Percentiles rank a stretch among this genome's conserved stretches.
These are phyloP conservation scores for Schizophyllum amplum DNA, from an alignment of 1,284 basidiomycete genomes.

Conservation along the genomic window DNA sequence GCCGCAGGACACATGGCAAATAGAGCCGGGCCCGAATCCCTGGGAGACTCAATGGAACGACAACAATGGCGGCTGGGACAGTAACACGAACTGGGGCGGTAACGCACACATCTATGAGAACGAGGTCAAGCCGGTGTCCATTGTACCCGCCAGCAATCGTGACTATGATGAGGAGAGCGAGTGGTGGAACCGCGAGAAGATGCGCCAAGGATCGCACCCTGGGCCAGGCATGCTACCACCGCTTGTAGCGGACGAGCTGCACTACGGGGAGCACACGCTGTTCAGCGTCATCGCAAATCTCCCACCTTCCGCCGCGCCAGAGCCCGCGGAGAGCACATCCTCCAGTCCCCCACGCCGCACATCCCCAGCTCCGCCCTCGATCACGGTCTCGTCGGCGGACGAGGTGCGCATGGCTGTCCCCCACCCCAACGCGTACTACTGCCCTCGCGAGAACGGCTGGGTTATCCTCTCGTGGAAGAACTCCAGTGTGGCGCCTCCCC, in stretches of 20 bases:
- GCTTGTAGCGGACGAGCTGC: slow-evolving; percentile 51
- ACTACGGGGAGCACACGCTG: slow-evolving; percentile 62
- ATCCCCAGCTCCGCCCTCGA: slow-evolving; percentile 18
- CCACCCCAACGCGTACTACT: slow-evolving; percentile 75
- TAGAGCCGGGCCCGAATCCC: background rate
- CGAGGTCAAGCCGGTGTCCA: background rate
- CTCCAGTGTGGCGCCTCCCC: slow-evolving; percentile 49
- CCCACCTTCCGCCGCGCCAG: slow-evolving; percentile 17
- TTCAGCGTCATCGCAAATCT: slow-evolving; percentile 47
- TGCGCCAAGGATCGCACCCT: slow-evolving; percentile 33
- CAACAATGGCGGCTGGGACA: slow-evolving; percentile 8
- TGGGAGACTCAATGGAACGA: slow-evolving; percentile 13
- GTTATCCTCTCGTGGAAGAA: slow-evolving; percentile 61
- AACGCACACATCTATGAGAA: background rate
- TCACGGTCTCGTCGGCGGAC: slow-evolving; percentile 39
- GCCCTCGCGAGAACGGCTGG: slow-evolving; percentile 73
- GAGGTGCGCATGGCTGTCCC: slow-evolving; percentile 63
- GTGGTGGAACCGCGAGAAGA: slow-evolving; percentile 51
- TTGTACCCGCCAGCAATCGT: slow-evolving; percentile 44
- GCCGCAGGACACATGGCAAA: no score
- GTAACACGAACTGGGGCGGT: slow-evolving; percentile 12
- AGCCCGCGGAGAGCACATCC: slow-evolving; percentile 10
- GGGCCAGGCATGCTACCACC: slow-evolving; percentile 64
- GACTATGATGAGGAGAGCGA: slow-evolving; percentile 46
- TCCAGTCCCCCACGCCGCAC: slow-evolving; percentile 16